Evolutionary conservation across 225 moss, liverwort and hornwort species (phyloP), one percentile per base, ranked within the genome.

Genomic region (Straminergon stramineum): DNA sequence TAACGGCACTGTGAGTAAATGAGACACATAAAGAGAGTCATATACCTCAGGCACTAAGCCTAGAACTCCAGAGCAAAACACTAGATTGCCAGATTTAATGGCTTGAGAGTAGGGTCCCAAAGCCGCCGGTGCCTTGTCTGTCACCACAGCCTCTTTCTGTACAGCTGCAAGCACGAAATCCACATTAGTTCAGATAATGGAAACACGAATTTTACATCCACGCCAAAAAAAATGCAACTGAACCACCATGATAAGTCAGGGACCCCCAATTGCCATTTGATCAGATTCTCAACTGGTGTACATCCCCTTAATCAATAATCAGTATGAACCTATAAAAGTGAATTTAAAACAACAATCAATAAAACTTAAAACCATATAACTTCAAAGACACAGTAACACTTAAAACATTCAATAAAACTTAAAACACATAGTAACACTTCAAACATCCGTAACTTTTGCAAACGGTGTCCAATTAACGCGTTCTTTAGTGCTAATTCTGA

Each of bases 81-180:
- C 90, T 43, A 97, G 92, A 88, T 95, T 95, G 88, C 96, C 95
- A 52, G 97, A 96, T 92, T 96, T 99, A 62, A 99, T 97, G 81
- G 99, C 99, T 93, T 99, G 99, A 60, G 99, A 99, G 89, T 99
- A 99, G 51, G 99, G 99, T 19, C 99, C 99, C 83, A 99, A 91
- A 78, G 99, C 99, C 58, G 97, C 97, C 80, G 97, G 99, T 84
- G 99, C 99, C 90, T 94, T 95, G 45, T 96, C 96, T 48, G 97
- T 97, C 88, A 90, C 92, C 69, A 99, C 96, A 62, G 93, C 96
- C 89, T 97, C 95, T 90, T 97, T 99, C 89, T 93, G 94, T 82
- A 96, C 95, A 93, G 93, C 96, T 96, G 91, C 88, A 68, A 66
- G 85, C 58, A 76, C 84, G 77, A 85, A 90, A 56, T 57, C 62